These are phyloP conservation scores for Lasiosphaeriaceae sp. DNA, from an alignment of 495 filamentous ascomycete genomes.

Conservation along the genomic window DNA sequence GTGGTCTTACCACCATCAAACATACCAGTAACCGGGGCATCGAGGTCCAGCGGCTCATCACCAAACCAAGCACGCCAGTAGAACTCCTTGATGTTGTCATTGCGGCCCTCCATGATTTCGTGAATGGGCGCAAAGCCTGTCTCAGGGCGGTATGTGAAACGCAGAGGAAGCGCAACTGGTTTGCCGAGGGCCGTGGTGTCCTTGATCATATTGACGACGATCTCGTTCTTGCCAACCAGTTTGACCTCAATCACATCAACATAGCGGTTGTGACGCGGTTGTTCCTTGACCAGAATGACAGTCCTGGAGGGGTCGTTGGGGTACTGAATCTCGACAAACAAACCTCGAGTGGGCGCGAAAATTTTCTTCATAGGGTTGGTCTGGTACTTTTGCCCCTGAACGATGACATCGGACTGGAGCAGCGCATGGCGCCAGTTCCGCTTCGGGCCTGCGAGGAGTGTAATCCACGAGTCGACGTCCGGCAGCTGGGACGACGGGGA, in stretches of 20 bases:
- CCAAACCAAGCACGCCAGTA: constrained; percentile 98
- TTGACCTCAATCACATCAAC: constrained; percentile 83
- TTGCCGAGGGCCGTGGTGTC: constrained; percentile 77
- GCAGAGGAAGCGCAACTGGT: constrained; percentile 73
- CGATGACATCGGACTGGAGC: constrained; percentile 91
- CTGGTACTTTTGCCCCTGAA: constrained; percentile 94
- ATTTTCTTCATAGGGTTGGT: constrained; percentile 92
- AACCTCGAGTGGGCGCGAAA: constrained; percentile 76
- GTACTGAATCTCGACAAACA: constrained; percentile 82
- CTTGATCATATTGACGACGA: constrained; percentile 81
- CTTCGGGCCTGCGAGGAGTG: constrained; percentile 77
- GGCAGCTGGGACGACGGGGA: constrained; percentile 66
- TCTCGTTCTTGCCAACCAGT: constrained; percentile 69
- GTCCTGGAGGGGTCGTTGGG: constrained; percentile 77
- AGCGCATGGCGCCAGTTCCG: constrained; percentile 95
- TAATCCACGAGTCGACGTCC: constrained; percentile 75
- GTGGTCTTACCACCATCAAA: constrained; percentile 85
- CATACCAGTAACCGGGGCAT: constrained; percentile 73
- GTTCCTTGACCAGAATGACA: constrained; percentile 69
- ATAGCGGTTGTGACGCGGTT: constrained; percentile 57
- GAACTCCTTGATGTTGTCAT: constrained; percentile 95
- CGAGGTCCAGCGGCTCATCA: constrained; percentile 76
- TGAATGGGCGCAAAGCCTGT: constrained; percentile 91
- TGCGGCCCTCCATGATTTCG: constrained; percentile 91
- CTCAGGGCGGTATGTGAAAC: constrained; percentile 90